Evolutionary conservation across 352 stramenopile genomes (phyloP).

Genomic region (Pythium angustatum): DNA sequence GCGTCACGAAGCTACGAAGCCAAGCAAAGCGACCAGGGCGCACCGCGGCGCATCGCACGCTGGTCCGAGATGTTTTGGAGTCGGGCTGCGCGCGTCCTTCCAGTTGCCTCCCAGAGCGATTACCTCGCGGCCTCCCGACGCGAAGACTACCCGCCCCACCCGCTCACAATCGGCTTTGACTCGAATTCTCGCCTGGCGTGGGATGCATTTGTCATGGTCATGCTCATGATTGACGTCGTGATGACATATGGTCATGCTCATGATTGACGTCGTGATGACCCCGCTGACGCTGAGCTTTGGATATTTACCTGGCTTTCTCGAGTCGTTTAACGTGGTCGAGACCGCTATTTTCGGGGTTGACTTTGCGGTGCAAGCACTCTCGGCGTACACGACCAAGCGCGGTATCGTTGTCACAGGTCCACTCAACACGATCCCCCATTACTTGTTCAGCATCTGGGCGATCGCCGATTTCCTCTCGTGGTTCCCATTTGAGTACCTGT

Average conservation of each 20-base stretch:
- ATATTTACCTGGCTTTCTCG: constrained; percentile 31
- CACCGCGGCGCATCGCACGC: neutral
- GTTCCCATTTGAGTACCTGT: constrained; percentile 62
- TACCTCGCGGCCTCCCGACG: constrained; percentile 42
- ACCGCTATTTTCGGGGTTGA: constrained; percentile 54
- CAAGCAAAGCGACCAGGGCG: neutral
- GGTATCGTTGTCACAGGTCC: constrained; percentile 53
- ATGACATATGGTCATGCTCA: constrained; percentile 57
- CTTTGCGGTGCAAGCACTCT: constrained; percentile 57
- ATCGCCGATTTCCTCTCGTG: constrained; percentile 64
- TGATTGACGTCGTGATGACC: constrained; percentile 54
- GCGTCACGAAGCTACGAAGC: neutral
- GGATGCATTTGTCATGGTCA: constrained; percentile 58
- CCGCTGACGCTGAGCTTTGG: constrained; percentile 57
- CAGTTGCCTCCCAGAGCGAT: too few relatives aligned
- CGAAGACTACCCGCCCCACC: constrained; percentile 34
- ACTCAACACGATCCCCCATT: constrained; percentile 41
- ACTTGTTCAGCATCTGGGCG: constrained; percentile 56
- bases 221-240: constrained; percentile 57
- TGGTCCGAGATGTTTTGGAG: neutral
- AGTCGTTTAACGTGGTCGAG: constrained; percentile 37
- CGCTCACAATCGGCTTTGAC: constrained; percentile 54
- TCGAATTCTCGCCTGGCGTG: constrained; percentile 39
- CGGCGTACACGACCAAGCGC: constrained; percentile 51
- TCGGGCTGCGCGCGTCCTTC: neutral